Evolutionary conservation across 2,329 filamentous ascomycete genomes (phyloP).

Genomic region (Epichloe gansuensis): DNA sequence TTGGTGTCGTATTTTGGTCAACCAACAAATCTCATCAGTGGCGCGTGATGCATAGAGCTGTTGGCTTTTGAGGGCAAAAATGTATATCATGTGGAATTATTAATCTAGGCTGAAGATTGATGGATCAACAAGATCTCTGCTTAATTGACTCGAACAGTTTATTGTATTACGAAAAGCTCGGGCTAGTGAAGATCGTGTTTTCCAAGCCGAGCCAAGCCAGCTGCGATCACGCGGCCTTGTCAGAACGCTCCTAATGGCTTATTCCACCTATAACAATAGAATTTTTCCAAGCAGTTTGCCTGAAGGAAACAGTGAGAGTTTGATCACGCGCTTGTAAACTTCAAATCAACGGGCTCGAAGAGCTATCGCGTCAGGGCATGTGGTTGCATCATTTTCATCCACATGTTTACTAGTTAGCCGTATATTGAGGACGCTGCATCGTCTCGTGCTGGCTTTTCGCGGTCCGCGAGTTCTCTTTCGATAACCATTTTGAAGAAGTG

Average conservation of each 20-base stretch:
- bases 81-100: too few relatives aligned
- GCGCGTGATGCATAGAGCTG: too few relatives aligned
- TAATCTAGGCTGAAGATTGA: too few relatives aligned
- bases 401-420: neutral
- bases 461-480: conserved; percentile 26
- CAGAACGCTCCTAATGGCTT: neutral
- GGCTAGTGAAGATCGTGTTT: neutral
- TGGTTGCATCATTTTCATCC: neutral
- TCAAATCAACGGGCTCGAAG: neutral
- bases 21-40: too few relatives aligned
- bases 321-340: too few relatives aligned
- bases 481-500: conserved; percentile 43
- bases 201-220: neutral
- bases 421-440: neutral
- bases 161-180: neutral
- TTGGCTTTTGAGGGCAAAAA: too few relatives aligned
- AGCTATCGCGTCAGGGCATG: neutral
- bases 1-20: too few relatives aligned
- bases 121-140: neutral
- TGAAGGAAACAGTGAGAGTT: neutral
- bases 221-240: too few relatives aligned
- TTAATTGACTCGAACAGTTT: neutral
- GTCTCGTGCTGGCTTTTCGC: neutral
- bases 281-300: too few relatives aligned
- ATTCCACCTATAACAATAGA: neutral